Base-by-base conservation (phyloP, 805 yeast species). In the Lipomyces kockii region DNA sequence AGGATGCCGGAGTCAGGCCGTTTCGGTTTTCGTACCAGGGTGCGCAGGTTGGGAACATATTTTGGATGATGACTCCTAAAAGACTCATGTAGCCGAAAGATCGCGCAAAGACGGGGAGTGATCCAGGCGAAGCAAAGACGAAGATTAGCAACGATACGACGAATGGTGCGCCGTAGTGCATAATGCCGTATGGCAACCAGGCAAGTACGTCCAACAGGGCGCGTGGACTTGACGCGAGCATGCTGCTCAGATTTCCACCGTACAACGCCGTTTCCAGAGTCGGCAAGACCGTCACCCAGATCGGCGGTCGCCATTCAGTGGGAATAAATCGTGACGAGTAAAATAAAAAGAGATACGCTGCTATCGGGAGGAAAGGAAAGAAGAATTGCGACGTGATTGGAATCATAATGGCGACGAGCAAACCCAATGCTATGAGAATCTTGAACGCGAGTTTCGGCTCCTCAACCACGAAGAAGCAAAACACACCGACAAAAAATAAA, bases 1-100 rank as follows among this genome's bases (percentile, higher is more conserved):
- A 94, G 79, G 92, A 87, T 2, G 98, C 98, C 37, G 97, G 95
- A 63, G 86, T 89, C 67, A 93, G 83, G 1, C 97, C 97, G 76
- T 94, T 89, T 60, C 88, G 78, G 67, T 86, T 86, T 59, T 73
- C 74, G 77, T 94, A 94, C 99, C 99, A 94, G 22, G 99, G 99
- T 14, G 99, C 97, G 63, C 98, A 98, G 60, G 95, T 91, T 5
- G 99, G 97, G 77, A 91, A 92, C 4, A 88, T 70, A 72, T 92
- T 84, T 80, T 95, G 98, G 64, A 86, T 85, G 46, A 89, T 75
- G 39, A 94, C 98, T 56, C 98, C 98, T 61, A 87, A 77, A 71
- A 93, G 78, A 79, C 94, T 95, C 94, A 92, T 90, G 81, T 90
- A 92, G 12, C 99, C 99, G 80, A 95, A 93, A 3, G 97, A 92